Evolutionary conservation across 495 filamentous ascomycete genomes (phyloP), one percentile per base, ranked within the genome.

Genomic region (Penicillium taxi): DNA sequence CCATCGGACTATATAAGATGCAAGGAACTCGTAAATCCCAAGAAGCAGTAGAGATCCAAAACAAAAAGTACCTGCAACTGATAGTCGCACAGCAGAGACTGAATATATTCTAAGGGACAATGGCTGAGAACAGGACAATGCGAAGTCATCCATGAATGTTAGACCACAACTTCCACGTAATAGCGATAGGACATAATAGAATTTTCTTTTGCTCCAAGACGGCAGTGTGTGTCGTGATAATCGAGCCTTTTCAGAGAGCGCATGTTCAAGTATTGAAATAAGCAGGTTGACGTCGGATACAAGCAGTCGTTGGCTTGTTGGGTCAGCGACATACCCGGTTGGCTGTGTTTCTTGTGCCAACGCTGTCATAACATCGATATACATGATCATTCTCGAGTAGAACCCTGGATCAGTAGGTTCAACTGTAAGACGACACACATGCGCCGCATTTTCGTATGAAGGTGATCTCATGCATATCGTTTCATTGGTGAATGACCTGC

Each of bases 401-500:
- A 32, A 22, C 22, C 16, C 13, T 11, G 30, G 30, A 12, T 32
- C 30, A 6, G 18, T 5, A 1, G 30, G 30, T n/a, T 32, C 30
- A 21, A 32, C 30, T 11, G 30, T 32, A 8, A 32, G 18, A 4
- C 17, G 6, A 2, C 6, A 11, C 22, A n/a, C 17, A 12, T 32
- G 4, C 1, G 9, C 11, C 9, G 5, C 2, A 5, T 12, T n/a
- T 20, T 21, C n/a, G n/a, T 32, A 32, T n/a, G 30, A 32, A 2
- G 30, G 18, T 6, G 30, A 32, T 12, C 11, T 9, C 18, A 32
- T 32, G 30, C 18, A 19, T 8, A 32, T 6, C n/a, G 14, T 3
- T 5, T 32, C 30, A 20, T 32, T 32, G 18, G 30, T 32, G 16
- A 32, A 32, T 22, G 30, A 32, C 11, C 30, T 17, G 11, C 30